Conservation (phyloP, 176 grass and related monocot genomes). For the Thalia dealbata region DNA sequence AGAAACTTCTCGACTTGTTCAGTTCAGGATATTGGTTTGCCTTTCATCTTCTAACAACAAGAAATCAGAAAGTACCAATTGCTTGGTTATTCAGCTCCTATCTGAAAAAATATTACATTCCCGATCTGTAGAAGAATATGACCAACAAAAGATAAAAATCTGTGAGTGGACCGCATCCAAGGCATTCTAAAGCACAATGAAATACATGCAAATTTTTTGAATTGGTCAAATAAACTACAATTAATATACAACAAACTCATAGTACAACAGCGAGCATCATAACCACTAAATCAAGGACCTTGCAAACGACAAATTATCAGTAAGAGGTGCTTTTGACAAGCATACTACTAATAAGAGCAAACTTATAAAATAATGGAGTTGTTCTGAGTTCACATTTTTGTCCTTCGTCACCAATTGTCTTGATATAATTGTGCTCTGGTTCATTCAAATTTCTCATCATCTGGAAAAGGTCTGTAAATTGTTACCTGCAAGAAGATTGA, state of each 20-base stretch:
- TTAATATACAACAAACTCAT: background rate
- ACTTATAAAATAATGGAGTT: too few species aligned
- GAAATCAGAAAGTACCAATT: too few species aligned
- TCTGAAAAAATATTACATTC: too few species aligned
- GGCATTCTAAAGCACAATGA: background rate
- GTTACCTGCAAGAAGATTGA: background rate
- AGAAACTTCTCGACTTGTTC: too few species aligned
- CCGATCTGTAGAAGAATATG: background rate
- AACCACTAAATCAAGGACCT: background rate
- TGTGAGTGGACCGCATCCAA: background rate
- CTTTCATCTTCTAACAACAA: too few species aligned
- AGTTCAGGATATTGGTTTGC: too few species aligned
- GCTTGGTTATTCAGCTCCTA: too few species aligned
- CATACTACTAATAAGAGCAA: background rate
- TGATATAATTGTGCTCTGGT: background rate
- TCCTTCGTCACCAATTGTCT: background rate
- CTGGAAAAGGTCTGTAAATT: background rate
- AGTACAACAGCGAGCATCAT: background rate
- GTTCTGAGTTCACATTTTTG: too few species aligned
- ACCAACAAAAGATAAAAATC: background rate
- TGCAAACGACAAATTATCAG: background rate
- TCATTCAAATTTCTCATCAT: background rate
- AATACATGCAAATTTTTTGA: background rate
- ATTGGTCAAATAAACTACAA: background rate
- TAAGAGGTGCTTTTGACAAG: background rate